A percentile compares a stretch with the other conserved stretches of the same genome.
These are phyloP conservation scores for Helicostylum pulchrum DNA, from an alignment of 192 early-diverging fungal species.

Conservation along the genomic window DNA sequence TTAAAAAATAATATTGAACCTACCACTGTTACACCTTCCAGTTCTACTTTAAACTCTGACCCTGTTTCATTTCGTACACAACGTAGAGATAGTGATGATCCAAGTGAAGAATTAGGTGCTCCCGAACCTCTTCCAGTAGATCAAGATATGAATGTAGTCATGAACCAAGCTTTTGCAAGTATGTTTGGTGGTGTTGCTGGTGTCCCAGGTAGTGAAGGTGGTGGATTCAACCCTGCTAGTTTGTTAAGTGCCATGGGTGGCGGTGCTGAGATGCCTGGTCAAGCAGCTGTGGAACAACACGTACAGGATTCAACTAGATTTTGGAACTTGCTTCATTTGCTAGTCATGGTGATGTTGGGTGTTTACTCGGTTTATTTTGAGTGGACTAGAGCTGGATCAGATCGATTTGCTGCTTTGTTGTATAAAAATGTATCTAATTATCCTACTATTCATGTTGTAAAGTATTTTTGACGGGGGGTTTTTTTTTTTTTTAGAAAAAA, in stretches of 20 bases:
- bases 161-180: slow-evolving; percentile 4
- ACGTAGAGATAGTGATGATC: slow-evolving; percentile 39
- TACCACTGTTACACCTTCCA: not conserved
- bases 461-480: no score
- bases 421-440: not conserved
- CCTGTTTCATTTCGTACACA: not conserved
- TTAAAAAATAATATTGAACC: not conserved
- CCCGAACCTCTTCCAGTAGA: slow-evolving; percentile 20
- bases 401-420: slow-evolving; percentile 21
- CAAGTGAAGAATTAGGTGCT: slow-evolving; percentile 46
- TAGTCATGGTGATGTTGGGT: slow-evolving; percentile 41
- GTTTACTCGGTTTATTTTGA: slow-evolving; percentile 39
- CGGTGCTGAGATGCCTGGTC: not conserved
- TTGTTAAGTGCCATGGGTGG: slow-evolving; percentile 13
- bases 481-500: no score
- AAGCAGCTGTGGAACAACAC: slow-evolving; percentile 32
- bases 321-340: slow-evolving; percentile 53
- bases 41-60: not conserved
- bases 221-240: slow-evolving; percentile 20
- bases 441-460: slow-evolving; percentile 20
- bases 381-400: slow-evolving; percentile 15
- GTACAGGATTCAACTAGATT: slow-evolving; percentile 25
- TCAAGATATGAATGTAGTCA: not conserved
- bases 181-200: slow-evolving; percentile 30
- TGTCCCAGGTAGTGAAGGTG: slow-evolving; percentile 16